Conservation (phyloP, 2,329 filamentous ascomycete genomes). For the Alternaria hordeiaustralica region DNA sequence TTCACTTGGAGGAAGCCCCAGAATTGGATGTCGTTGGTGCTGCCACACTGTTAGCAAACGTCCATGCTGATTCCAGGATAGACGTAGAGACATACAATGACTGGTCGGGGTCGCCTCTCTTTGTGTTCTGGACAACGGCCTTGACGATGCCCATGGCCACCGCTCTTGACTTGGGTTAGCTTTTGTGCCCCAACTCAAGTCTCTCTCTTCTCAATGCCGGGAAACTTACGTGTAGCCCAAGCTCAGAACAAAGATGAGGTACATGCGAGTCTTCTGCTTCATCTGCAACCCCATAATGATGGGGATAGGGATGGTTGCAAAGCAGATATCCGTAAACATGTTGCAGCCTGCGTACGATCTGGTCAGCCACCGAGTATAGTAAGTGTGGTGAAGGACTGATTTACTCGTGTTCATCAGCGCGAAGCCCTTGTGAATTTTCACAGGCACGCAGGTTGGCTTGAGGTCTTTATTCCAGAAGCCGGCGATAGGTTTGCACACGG, state of each 20-base stretch:
- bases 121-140: neutral
- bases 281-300: neutral
- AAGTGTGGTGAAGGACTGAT: neutral
- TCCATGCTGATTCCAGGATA: neutral
- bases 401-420: neutral
- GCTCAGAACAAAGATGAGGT: neutral
- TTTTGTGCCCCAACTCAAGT: too few relatives aligned
- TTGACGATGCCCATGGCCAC: neutral
- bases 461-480: neutral
- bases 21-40: neutral
- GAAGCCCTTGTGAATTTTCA: neutral
- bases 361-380: neutral
- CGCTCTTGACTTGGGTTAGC: neutral
- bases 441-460: neutral
- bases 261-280: neutral
- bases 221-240: neutral
- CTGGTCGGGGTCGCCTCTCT: neutral
- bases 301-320: neutral
- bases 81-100: neutral
- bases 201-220: neutral
- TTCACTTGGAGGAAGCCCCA: neutral
- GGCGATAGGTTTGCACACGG: neutral
- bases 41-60: neutral
- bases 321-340: neutral
- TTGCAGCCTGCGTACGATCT: neutral